Evolutionary conservation across 2,329 filamentous ascomycete genomes (phyloP).

Genomic region (Aspergillus japonicus): DNA sequence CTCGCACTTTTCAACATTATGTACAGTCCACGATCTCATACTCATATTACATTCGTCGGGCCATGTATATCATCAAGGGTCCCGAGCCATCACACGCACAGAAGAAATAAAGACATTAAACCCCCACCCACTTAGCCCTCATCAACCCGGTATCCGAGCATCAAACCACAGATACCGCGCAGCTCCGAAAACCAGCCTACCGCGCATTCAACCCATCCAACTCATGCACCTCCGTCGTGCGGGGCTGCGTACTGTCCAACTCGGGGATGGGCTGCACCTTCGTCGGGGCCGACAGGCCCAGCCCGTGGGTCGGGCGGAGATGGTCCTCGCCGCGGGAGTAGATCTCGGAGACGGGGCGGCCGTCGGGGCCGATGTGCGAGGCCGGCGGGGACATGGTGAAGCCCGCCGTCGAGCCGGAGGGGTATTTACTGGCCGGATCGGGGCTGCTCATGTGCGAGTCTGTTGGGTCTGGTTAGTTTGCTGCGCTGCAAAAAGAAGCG

Average conservation of each 20-base stretch:
- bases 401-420: background rate
- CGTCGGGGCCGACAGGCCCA: background rate
- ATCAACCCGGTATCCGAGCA: too few relatives aligned
- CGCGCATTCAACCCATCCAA: background rate
- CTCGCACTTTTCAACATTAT: too few relatives aligned
- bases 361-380: background rate
- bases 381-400: background rate
- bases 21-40: too few relatives aligned
- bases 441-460: background rate
- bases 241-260: background rate
- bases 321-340: background rate
- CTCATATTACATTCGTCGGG: too few relatives aligned
- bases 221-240: background rate
- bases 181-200: too few relatives aligned
- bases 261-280: background rate
- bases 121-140: too few relatives aligned
- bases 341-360: background rate
- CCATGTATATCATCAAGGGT: too few relatives aligned
- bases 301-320: background rate
- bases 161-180: too few relatives aligned
- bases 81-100: too few relatives aligned
- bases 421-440: background rate
- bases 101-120: background rate
- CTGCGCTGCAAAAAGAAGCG: too few relatives aligned
- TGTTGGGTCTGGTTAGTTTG: accelerated